A percentile compares a stretch with the other conserved stretches of the same genome.
Conservation (phyloP, 805 yeast genomes). For the Yarrowia osloensis region DNA sequence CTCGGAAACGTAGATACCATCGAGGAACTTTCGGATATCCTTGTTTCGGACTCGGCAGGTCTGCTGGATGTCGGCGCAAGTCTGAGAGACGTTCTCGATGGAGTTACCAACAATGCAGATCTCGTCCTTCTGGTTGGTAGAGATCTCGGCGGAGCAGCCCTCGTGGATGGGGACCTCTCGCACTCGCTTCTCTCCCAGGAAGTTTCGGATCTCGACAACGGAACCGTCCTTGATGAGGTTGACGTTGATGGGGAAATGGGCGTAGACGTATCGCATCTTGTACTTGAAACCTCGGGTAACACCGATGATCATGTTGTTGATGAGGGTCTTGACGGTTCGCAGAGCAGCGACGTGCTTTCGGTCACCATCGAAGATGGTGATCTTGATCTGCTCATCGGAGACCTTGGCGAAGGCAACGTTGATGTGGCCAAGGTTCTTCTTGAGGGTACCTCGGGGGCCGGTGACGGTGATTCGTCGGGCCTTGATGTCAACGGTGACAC, state of each 20-base stretch:
- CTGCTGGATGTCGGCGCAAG: slow-evolving; percentile 98
- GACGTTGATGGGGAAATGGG: slow-evolving; percentile 99
- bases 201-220: slow-evolving; percentile 96
- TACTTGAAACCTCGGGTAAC: slow-evolving; percentile 98
- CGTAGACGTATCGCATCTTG: slow-evolving; percentile 99
- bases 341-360: slow-evolving; percentile 99
- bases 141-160: slow-evolving; percentile 85
- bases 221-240: slow-evolving; percentile 80
- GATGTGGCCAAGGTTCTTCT: slow-evolving; percentile 90
- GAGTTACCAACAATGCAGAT: slow-evolving; percentile 92
- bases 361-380: slow-evolving; percentile 97
- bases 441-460: slow-evolving; percentile 96
- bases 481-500: slow-evolving; percentile 86
- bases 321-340: slow-evolving; percentile 96
- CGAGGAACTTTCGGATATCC: slow-evolving; percentile 99
- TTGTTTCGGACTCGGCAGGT: slow-evolving; percentile 98
- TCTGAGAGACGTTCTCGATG: slow-evolving; percentile 94
- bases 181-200: slow-evolving; percentile 98
- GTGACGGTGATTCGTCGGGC: slow-evolving; percentile 86
- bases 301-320: slow-evolving; percentile 94
- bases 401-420: slow-evolving; percentile 88
- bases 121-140: slow-evolving; percentile 91
- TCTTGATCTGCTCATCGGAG: slow-evolving; percentile 70
- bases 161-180: slow-evolving; percentile 83
- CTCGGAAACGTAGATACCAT: slow-evolving; percentile 99